phyloP scores from a whole-genome alignment of 164 flowering plant genomes.

The Stephania japonica region DNA sequence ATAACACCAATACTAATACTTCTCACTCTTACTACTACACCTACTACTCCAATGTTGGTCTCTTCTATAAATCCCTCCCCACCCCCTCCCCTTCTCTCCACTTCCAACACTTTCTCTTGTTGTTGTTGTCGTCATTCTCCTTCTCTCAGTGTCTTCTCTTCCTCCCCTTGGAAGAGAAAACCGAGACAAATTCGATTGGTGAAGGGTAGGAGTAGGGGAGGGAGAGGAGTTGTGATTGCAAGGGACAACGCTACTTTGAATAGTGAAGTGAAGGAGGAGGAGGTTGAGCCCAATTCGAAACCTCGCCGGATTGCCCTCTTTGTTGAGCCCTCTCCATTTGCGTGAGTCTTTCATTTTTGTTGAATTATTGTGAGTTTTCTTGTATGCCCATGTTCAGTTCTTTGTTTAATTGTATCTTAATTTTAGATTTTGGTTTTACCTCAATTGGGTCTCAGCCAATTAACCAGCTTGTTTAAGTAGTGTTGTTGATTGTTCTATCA shows the following conservation, averaged over 20 bases:
- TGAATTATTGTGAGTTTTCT: neutral
- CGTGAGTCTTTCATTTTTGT: conserved; percentile 46
- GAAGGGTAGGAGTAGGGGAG: conserved; percentile 7
- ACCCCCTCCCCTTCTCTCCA: conserved; percentile 25
- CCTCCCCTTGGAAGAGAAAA: conserved; percentile 1
- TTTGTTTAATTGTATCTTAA: neutral
- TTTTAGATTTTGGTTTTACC: no score
- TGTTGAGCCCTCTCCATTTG: conserved; percentile 99
- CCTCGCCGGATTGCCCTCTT: conserved; percentile 91
- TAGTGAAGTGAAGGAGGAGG: conserved; percentile 31
- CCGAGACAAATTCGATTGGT: conserved; percentile 20
- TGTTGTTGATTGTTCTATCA: neutral
- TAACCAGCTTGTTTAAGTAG: neutral
- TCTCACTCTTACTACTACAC: neutral
- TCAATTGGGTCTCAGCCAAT: neutral
- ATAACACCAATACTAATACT: neutral
- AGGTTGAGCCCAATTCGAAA: conserved; percentile 20
- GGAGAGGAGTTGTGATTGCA: conserved; percentile 12
- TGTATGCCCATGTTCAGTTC: neutral
- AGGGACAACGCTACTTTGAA: conserved; percentile 37
- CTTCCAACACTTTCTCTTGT: conserved; percentile 5
- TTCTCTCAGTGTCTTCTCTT: conserved; percentile 4
- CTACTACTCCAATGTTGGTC: conserved; percentile 13
- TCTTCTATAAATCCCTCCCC: conserved; percentile 49
- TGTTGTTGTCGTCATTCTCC: conserved; percentile 5